Conservation (phyloP, 148 eudicot genomes). For the Persicaria tinctoria region DNA sequence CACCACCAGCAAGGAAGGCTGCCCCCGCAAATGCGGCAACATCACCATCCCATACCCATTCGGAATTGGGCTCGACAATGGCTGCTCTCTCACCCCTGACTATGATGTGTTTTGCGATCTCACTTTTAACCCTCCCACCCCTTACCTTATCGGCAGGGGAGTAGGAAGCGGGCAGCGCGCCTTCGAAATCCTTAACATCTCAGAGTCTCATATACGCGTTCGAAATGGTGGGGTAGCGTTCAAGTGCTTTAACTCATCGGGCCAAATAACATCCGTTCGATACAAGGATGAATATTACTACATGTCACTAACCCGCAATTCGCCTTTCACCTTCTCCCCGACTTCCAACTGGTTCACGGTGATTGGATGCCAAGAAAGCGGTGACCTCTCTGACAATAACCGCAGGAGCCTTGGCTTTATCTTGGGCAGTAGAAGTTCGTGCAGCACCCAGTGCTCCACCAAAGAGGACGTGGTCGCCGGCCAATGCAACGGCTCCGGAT, state of each 20-base stretch:
- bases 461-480: background rate
- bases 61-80: background rate
- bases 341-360: background rate
- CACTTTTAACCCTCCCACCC: background rate
- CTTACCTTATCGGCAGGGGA: background rate
- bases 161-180: background rate
- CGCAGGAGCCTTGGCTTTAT: background rate
- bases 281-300: background rate
- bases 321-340: constrained; percentile 3
- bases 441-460: background rate
- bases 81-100: constrained; percentile 8
- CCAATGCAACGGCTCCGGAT: background rate
- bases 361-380: background rate
- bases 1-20: background rate
- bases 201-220: background rate
- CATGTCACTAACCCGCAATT: background rate
- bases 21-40: constrained; percentile 1
- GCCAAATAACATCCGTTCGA: background rate
- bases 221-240: background rate
- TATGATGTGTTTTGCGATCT: background rate
- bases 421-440: background rate
- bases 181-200: background rate
- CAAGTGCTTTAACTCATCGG: background rate
- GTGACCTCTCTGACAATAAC: background rate
- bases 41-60: constrained; percentile 4